Percentiles rank a stretch among this genome's conserved stretches.
Conservation (phyloP, 1,284 basidiomycete genomes). For the Trichosporon coremiiforme region DNA sequence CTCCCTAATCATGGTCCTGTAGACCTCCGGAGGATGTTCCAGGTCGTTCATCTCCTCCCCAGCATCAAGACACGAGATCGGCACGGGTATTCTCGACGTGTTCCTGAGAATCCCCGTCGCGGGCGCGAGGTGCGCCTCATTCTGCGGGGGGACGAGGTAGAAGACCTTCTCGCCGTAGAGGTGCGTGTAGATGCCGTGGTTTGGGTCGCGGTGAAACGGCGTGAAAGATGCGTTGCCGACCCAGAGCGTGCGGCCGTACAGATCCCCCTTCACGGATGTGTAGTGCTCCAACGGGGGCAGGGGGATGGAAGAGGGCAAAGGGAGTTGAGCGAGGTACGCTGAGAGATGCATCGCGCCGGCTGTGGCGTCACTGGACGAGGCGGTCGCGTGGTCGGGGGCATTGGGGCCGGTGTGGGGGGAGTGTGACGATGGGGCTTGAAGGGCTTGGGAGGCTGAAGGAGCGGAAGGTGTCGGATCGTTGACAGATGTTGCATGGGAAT, state of each 20-base stretch:
- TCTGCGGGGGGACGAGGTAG: constrained; percentile 44
- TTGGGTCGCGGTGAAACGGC: constrained; percentile 52
- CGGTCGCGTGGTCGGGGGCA: neutral
- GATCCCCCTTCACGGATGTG: constrained; percentile 32
- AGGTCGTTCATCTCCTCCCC: constrained; percentile 1
- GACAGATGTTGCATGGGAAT: neutral
- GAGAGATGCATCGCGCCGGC: constrained; percentile 8
- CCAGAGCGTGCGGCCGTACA: constrained; percentile 50
- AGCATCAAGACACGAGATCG: constrained; percentile 34
- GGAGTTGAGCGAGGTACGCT: constrained; percentile 50
- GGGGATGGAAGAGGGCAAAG: constrained; percentile 32
- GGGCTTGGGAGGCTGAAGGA: neutral
- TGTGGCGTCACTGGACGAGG: neutral
- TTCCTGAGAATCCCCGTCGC: neutral
- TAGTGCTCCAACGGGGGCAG: constrained; percentile 43
- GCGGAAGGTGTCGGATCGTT: neutral
- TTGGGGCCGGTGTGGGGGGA: constrained; percentile 5
- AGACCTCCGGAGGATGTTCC: neutral
- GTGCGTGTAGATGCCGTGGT: constrained; percentile 51
- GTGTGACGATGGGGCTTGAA: neutral
- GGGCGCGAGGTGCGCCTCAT: constrained; percentile 33
- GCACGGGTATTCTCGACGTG: constrained; percentile 44
- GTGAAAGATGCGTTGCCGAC: constrained; percentile 48
- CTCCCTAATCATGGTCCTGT: constrained; percentile 1
- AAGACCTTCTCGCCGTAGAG: constrained; percentile 47